These are phyloP conservation scores for Theileria equi DNA, from an alignment of 169 alveolate genomes.

Conservation along the genomic window DNA sequence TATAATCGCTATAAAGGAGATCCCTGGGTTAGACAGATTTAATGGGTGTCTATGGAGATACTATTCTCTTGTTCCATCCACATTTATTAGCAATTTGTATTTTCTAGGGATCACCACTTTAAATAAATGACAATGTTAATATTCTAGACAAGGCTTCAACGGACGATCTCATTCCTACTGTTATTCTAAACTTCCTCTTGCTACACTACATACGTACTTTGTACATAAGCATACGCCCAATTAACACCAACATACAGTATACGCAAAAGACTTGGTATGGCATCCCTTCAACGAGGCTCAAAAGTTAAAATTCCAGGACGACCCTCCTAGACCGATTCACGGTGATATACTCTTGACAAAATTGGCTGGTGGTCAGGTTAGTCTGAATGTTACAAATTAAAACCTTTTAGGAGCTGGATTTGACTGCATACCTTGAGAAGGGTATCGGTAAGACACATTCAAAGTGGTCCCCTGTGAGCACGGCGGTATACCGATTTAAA, in stretches of 20 bases:
- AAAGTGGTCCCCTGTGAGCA: conserved; percentile 99
- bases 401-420: conserved; percentile 84
- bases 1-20: too few species aligned
- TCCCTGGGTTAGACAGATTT: too few species aligned
- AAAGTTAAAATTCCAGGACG: conserved; percentile 74
- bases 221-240: too few species aligned
- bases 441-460: conserved; percentile 98
- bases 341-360: conserved; percentile 93
- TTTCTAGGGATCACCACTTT: not conserved
- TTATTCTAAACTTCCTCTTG: too few species aligned
- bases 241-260: conserved; percentile 81
- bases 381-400: not conserved
- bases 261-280: conserved; percentile 89
- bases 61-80: too few species aligned
- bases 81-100: not conserved
- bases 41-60: too few species aligned
- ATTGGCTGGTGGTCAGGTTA: conserved; percentile 91
- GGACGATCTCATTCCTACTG: too few species aligned
- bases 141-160: not conserved
- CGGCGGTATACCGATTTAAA: conserved; percentile 96
- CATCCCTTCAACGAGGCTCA: conserved; percentile 88
- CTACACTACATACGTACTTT: too few species aligned
- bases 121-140: not conserved
- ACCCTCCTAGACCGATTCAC: conserved; percentile 89
- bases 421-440: conserved; percentile 90